These are phyloP conservation scores for Setaria italica DNA, from an alignment of 202 grass and related monocot species.

Conservation along the genomic window DNA sequence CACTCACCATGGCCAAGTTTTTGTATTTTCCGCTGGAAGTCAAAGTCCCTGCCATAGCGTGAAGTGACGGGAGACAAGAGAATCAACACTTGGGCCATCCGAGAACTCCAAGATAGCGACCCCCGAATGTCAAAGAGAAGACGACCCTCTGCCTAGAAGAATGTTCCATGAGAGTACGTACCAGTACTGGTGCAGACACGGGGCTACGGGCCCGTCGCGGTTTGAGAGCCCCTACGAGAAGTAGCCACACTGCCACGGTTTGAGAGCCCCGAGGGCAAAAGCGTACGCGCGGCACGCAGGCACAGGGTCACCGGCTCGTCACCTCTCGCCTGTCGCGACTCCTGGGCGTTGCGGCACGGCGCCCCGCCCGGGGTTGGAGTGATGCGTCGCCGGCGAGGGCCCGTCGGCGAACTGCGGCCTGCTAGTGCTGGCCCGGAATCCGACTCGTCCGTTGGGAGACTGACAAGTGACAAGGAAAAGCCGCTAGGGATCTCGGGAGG, in stretches of 20 bases:
- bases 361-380: no score
- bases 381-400: conserved; percentile 10
- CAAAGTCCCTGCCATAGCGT: background rate
- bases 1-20: background rate
- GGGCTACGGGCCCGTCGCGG: background rate
- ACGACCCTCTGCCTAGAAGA: conserved; percentile 5
- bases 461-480: background rate
- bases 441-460: background rate
- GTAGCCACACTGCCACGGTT: background rate
- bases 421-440: conserved; percentile 12
- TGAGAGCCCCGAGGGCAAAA: conserved; percentile 15
- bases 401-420: background rate
- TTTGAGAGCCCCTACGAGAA: background rate
- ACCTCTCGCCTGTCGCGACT: no score
- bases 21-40: background rate
- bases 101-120: background rate
- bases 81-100: conserved; percentile 12
- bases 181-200: background rate
- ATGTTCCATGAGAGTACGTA: conserved; percentile 28
- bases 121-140: conserved; percentile 33
- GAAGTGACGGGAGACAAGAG: background rate
- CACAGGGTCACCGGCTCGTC: background rate
- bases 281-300: background rate
- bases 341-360: no score
- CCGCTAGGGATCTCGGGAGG: background rate